Evolutionary conservation across 768 basidiomycete genomes (phyloP), one percentile per base, ranked within the genome.

Genomic region (Leccinum boreale): DNA sequence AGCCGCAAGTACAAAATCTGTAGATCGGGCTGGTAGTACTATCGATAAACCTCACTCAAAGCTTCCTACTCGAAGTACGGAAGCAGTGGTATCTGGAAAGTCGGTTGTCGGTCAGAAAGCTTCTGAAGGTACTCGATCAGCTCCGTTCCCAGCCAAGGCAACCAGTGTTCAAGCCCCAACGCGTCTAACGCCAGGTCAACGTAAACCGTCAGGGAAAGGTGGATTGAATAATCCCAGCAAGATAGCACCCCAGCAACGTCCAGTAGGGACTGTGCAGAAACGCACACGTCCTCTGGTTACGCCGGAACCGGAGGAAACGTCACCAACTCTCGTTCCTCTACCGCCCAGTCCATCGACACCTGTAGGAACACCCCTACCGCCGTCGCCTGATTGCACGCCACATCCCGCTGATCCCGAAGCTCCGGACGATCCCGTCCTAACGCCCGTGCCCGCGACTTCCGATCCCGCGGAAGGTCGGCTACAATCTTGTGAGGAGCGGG

Each of bases 271-370:
- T 44, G 33, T 15, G 12, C 58, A 58, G 50, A 60, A 61, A 48
- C 53, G 14, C 6, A 55, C 62, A n/a, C 59, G 58, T 17, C 56
- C 67, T 50, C 48, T 54, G 35, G 35, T 55, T 50, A 62, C 62
- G 46, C 35, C 57, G 8, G 50, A 52, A 46, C 54, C 39, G 21
- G 66, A 70, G 51, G 59, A 57, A 31, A 51, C 19, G 10, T 51
- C 57, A 1, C 68, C 69, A 21, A 36, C 60, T 11, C 59, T 64
- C 24, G 50, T 66, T 48, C 62, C 62, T 50, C 48, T 62, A 3
- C 67, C 69, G 35, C 61, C 58, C 3, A 57, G 70, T 58, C 62
- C 73, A 50, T 45, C 62, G 51, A 28, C 59, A 0, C 66, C 69
- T 15, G 42, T 52, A 26, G 58, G 58, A 56, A 60, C 67, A 42